phyloP scores from a whole-genome alignment of 1,139 yeast genomes.

The Yamadazyma kanchanaburiensis region DNA sequence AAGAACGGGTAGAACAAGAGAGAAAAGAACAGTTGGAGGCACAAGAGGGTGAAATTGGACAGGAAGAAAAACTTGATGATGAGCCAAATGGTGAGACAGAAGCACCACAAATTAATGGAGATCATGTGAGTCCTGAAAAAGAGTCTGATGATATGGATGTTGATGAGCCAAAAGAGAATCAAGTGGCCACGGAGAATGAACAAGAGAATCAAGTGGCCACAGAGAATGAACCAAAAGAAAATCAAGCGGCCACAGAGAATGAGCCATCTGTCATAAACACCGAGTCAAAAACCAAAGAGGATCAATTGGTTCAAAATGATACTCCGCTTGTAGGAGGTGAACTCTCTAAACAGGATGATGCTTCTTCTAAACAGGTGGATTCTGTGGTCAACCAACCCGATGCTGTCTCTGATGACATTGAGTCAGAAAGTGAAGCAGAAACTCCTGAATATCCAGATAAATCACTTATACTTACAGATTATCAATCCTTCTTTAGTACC shows the following conservation, averaged over 20 bases:
- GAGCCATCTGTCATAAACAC: too few species aligned
- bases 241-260: neutral
- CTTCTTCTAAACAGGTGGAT: conserved; percentile 13
- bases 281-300: too few species aligned
- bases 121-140: neutral
- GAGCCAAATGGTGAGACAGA: conserved; percentile 1
- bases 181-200: neutral
- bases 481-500: conserved; percentile 16
- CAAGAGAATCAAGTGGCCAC: neutral
- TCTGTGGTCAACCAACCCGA: conserved; percentile 14
- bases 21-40: conserved; percentile 1
- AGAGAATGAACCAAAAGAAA: neutral
- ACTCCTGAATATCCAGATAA: conserved; percentile 16
- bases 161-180: neutral
- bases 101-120: conserved; percentile 2
- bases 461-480: conserved; percentile 15
- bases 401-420: conserved; percentile 2
- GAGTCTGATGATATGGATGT: neutral
- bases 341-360: neutral
- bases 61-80: conserved; percentile 1
- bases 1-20: conserved; percentile 2
- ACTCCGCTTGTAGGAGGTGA: neutral
- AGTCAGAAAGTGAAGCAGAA: conserved; percentile 25
- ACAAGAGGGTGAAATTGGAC: neutral
- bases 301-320: too few species aligned